Evolutionary conservation across 2,329 filamentous ascomycete genomes (phyloP).

Genomic region (Trichoderma sp.): DNA sequence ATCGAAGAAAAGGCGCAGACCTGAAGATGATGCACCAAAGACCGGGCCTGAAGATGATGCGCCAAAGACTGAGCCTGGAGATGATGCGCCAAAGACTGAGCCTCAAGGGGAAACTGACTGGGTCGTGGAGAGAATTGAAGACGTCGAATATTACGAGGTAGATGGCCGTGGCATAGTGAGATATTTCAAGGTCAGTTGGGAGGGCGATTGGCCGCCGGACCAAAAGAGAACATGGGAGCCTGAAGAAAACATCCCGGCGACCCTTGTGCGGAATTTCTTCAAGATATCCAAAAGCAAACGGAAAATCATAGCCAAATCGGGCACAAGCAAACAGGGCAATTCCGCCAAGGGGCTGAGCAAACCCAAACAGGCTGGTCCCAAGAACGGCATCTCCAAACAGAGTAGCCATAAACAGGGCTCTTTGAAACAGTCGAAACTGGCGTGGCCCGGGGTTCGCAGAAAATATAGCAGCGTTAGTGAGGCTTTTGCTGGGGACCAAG

Average conservation of each 20-base stretch:
- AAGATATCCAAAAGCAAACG: slow-evolving; percentile 34
- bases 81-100: background rate
- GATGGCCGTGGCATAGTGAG: slow-evolving; percentile 40
- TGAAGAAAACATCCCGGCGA: slow-evolving; percentile 48
- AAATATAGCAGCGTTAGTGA: slow-evolving; percentile 36
- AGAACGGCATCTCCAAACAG: background rate
- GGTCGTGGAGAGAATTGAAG: slow-evolving; percentile 49
- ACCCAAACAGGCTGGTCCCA: background rate
- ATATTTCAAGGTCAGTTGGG: slow-evolving; percentile 57
- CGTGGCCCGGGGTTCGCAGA: slow-evolving; percentile 27
- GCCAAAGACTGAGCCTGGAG: background rate
- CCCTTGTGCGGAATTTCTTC: slow-evolving; percentile 45
- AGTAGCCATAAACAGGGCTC: background rate
- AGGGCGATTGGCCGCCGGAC: slow-evolving; percentile 56
- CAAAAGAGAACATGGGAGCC: slow-evolving; percentile 63
- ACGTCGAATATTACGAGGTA: slow-evolving; percentile 41
- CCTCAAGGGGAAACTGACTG: slow-evolving; percentile 35
- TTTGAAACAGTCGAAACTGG: slow-evolving; percentile 27
- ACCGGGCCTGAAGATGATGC: background rate
- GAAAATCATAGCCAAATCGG: background rate
- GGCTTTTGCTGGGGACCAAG: slow-evolving; percentile 30
- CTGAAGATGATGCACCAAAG: background rate
- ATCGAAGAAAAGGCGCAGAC: background rate
- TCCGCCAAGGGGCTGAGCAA: background rate
- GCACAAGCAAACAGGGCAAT: slow-evolving; percentile 8